These are phyloP conservation scores for Neurospora sublineolata DNA, from an alignment of 495 filamentous ascomycete genomes.

Conservation along the genomic window DNA sequence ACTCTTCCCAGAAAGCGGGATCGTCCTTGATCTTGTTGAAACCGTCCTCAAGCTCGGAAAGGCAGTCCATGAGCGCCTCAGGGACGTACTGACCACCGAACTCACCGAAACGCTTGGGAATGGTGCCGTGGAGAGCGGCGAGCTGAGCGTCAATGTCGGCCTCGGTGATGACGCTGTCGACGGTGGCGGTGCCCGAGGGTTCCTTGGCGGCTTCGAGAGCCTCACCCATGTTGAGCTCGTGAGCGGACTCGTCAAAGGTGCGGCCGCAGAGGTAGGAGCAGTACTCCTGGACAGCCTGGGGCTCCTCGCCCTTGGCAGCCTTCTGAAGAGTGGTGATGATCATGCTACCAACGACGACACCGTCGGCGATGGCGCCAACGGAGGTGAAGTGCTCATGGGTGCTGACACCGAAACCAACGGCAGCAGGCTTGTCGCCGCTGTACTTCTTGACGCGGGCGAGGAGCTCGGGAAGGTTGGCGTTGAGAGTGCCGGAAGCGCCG, in stretches of 20 bases:
- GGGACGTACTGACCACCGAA: slow-evolving; percentile 99
- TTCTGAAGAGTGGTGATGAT: slow-evolving; percentile 71
- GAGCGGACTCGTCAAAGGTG: slow-evolving; percentile 34
- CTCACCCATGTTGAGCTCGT: slow-evolving; percentile 55
- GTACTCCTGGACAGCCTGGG: slow-evolving; percentile 74
- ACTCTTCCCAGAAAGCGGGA: slow-evolving; percentile 93
- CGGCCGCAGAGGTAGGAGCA: slow-evolving; percentile 70
- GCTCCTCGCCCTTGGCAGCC: slow-evolving; percentile 55
- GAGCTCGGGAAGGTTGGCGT: slow-evolving; percentile 65
- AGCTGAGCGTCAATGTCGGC: slow-evolving; percentile 35
- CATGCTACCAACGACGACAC: slow-evolving; percentile 95
- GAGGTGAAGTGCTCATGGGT: slow-evolving; percentile 87
- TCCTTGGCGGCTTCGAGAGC: slow-evolving; percentile 44
- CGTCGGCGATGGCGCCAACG: slow-evolving; percentile 74
- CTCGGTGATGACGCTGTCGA: slow-evolving; percentile 34
- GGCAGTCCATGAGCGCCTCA: slow-evolving; percentile 93
- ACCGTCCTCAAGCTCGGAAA: slow-evolving; percentile 81
- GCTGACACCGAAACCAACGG: slow-evolving; percentile 91
- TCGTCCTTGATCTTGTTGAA: slow-evolving; percentile 80
- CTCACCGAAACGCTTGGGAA: slow-evolving; percentile 83
- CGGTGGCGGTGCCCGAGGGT: slow-evolving; percentile 42
- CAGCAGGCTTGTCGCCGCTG: slow-evolving; percentile 81
- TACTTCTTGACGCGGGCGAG: slow-evolving; percentile 79
- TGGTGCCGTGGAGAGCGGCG: slow-evolving; percentile 37
- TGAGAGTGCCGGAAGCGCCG: slow-evolving; percentile 74